Conservation (phyloP, 352 stramenopile genomes). For the Discostella stelligera region DNA sequence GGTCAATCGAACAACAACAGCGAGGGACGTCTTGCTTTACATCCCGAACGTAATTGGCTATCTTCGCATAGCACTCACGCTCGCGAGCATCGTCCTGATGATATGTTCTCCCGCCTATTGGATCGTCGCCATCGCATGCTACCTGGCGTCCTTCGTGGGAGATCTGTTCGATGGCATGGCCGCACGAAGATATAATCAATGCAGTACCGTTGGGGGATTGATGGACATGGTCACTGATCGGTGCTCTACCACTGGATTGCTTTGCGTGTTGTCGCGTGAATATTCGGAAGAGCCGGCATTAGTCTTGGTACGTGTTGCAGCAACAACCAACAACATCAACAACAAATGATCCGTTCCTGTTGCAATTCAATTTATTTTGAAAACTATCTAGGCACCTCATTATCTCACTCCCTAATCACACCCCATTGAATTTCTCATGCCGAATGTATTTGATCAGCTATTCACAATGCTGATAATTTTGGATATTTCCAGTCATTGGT, state of each 20-base stretch:
- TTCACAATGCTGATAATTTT: slow-evolving; percentile 88
- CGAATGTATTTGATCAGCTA: slow-evolving; percentile 90
- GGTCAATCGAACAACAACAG: slow-evolving; percentile 44
- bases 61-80: slow-evolving; percentile 85
- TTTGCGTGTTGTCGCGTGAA: slow-evolving; percentile 91
- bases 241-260: slow-evolving; percentile 92
- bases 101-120: slow-evolving; percentile 65
- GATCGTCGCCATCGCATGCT: slow-evolving; percentile 71
- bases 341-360: too few relatives aligned
- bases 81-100: slow-evolving; percentile 85
- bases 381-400: slow-evolving; percentile 3
- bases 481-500: slow-evolving; percentile 97
- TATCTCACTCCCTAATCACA: slow-evolving; percentile 22
- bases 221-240: slow-evolving; percentile 98
- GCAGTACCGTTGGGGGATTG: slow-evolving; percentile 91
- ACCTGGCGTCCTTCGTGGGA: slow-evolving; percentile 93
- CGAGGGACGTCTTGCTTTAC: slow-evolving; percentile 85
- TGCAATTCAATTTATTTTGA: not conserved
- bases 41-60: slow-evolving; percentile 97
- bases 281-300: slow-evolving; percentile 77
- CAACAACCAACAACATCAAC: not conserved
- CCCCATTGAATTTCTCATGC: slow-evolving; percentile 82
- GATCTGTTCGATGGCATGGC: slow-evolving; percentile 98
- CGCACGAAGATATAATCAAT: slow-evolving; percentile 94
- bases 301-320: slow-evolving; percentile 42